phyloP scores from a whole-genome alignment of 441 rosid species.

The Erysimum cheiri region DNA sequence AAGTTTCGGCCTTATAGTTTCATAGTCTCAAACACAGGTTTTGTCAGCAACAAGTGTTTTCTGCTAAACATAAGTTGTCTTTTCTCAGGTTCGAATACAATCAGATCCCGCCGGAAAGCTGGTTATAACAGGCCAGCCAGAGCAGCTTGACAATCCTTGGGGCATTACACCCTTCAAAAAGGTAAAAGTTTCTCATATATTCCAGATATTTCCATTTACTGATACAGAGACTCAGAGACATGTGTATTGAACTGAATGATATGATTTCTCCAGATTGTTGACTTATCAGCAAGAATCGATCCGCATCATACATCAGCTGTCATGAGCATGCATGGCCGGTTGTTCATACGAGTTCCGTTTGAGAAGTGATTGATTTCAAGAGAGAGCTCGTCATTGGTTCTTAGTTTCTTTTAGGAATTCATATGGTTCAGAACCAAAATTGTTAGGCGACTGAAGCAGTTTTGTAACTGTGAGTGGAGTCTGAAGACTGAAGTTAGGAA shows the following conservation, averaged over 20 bases:
- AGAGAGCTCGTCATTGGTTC: slow-evolving; percentile 18
- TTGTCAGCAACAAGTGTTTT: slow-evolving; percentile 3
- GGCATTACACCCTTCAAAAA: slow-evolving; percentile 92
- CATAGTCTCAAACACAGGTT: background rate
- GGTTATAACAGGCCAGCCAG: slow-evolving; percentile 87
- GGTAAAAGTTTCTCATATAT: slow-evolving; percentile 50
- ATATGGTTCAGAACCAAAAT: slow-evolving; percentile 16
- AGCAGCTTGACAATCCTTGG: slow-evolving; percentile 91
- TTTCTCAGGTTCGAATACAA: slow-evolving; percentile 76
- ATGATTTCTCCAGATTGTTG: slow-evolving; percentile 62
- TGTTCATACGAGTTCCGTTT: slow-evolving; percentile 70
- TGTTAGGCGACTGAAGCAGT: slow-evolving; percentile 30
- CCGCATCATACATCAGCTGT: slow-evolving; percentile 77
- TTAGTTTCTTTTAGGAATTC: slow-evolving; percentile 26
- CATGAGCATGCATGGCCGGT: slow-evolving; percentile 82
- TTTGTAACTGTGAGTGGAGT: slow-evolving; percentile 28
- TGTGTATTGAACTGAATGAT: slow-evolving; percentile 9
- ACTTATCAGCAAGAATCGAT: slow-evolving; percentile 77
- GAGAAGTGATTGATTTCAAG: slow-evolving; percentile 59
- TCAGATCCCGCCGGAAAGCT: slow-evolving; percentile 89
- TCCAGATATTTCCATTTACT: background rate
- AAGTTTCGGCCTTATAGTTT: background rate
- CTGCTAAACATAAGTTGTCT: slow-evolving; percentile 7
- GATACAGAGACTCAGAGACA: background rate
- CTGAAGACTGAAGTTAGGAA: slow-evolving; percentile 9